Percentiles rank a stretch among this genome's conserved stretches.
phyloP scores from a whole-genome alignment of 257 asterid genomes.

The Lavandula angustifolia region DNA sequence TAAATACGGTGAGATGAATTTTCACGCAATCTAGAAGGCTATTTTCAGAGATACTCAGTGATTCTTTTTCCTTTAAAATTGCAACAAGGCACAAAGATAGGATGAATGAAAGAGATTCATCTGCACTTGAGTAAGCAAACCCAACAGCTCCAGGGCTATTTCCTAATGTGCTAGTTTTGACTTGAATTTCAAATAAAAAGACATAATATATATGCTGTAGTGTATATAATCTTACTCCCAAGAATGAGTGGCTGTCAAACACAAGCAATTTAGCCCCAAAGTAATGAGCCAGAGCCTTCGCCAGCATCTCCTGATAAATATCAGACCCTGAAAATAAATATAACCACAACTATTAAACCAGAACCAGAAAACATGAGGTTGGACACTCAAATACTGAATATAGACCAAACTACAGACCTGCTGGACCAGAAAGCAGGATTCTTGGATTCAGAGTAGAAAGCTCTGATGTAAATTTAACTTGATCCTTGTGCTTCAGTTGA shows the following conservation, averaged over 20 bases:
- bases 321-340: constrained; percentile 70
- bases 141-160: neutral
- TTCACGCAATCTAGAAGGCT: constrained; percentile 4
- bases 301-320: constrained; percentile 91
- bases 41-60: neutral
- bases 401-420: constrained; percentile 54
- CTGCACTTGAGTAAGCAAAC: constrained; percentile 25
- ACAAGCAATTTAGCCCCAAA: constrained; percentile 86
- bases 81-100: neutral
- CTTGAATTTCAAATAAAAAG: neutral
- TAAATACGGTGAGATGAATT: constrained; percentile 2
- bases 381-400: constrained; percentile 7
- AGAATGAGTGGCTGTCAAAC: constrained; percentile 66
- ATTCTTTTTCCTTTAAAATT: constrained; percentile 6
- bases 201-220: constrained; percentile 11
- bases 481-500: constrained; percentile 75
- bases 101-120: neutral
- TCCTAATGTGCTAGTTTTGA: neutral
- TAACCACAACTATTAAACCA: constrained; percentile 7
- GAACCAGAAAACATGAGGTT: constrained; percentile 15
- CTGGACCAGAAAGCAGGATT: constrained; percentile 88
- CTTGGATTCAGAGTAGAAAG: constrained; percentile 83
- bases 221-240: constrained; percentile 57
- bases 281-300: constrained; percentile 81
- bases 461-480: constrained; percentile 67